Conservation (phyloP, 2,329 filamentous ascomycete species). For the Drechslerella coelobrocha region DNA sequence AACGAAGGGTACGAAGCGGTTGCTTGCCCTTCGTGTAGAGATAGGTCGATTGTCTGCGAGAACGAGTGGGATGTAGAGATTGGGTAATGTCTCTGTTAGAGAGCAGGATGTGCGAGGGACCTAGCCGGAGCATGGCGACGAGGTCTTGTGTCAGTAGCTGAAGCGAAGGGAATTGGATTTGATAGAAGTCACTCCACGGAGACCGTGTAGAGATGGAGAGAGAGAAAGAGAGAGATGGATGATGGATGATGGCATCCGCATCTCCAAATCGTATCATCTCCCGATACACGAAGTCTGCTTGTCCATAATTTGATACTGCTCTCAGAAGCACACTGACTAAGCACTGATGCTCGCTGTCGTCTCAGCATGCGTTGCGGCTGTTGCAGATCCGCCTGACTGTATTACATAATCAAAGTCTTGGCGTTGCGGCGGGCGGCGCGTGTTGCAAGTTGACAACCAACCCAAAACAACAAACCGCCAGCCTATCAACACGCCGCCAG, state of each 20-base stretch:
- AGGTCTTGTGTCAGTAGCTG: background rate
- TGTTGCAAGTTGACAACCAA: background rate
- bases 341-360: background rate
- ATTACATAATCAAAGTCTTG: background rate
- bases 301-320: background rate
- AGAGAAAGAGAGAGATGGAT: background rate
- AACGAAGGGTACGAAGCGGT: constrained; percentile 6
- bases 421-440: background rate
- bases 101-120: constrained; percentile 32
- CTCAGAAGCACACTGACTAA: background rate
- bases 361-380: background rate
- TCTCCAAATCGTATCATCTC: background rate
- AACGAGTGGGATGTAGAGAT: constrained; percentile 24
- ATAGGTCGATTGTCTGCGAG: constrained; percentile 27
- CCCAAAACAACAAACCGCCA: constrained; percentile 16
- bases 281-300: background rate
- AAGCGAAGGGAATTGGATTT: background rate
- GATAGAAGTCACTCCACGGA: background rate
- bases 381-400: background rate
- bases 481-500: background rate
- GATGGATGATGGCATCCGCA: background rate
- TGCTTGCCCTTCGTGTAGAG: constrained; percentile 45
- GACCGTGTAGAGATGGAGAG: background rate
- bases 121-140: constrained; percentile 29
- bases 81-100: constrained; percentile 39